Percentiles rank a stretch among this genome's conserved stretches.
Evolutionary conservation across 495 filamentous ascomycete species (phyloP).

Genomic region (Xylaria curta): DNA sequence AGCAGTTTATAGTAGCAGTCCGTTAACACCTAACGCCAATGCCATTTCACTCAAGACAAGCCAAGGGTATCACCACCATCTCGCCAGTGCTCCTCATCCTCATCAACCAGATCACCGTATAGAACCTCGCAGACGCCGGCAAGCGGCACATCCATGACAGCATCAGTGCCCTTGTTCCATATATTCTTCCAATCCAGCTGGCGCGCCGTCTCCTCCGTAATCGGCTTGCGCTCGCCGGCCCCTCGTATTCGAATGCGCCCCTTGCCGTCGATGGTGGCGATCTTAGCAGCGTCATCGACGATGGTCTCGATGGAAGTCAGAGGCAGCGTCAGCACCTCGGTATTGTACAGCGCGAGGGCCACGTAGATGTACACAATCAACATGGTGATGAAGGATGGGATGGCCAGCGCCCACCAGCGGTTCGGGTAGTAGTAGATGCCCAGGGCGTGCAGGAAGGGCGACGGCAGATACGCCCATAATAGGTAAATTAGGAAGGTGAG

Average conservation of each 20-base stretch:
- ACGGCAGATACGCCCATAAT: conserved; percentile 92
- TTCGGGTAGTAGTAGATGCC: conserved; percentile 97
- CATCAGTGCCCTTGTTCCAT: conserved; percentile 94
- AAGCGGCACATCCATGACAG: conserved; percentile 95
- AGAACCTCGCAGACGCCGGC: conserved; percentile 96
- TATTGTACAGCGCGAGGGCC: conserved; percentile 90
- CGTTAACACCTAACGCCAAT: conserved; percentile 3
- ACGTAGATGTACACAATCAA: conserved; percentile 90
- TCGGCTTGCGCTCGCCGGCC: conserved; percentile 56
- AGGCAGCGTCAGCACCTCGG: conserved; percentile 81
- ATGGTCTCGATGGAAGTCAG: conserved; percentile 85
- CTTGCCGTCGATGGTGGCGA: conserved; percentile 80
- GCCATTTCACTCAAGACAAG: conserved; percentile 1
- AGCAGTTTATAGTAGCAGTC: neutral
- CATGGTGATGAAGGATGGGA: conserved; percentile 91
- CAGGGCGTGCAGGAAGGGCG: conserved; percentile 87
- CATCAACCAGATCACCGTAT: conserved; percentile 60
- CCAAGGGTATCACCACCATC: conserved; percentile 13
- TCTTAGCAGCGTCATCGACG: conserved; percentile 86
- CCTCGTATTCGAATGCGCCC: conserved; percentile 58
- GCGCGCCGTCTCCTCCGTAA: conserved; percentile 55
- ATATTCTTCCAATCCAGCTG: conserved; percentile 74
- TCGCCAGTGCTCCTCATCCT: conserved; percentile 28
- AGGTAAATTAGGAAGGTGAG: conserved; percentile 87
- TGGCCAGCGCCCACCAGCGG: conserved; percentile 94